phyloP scores from a whole-genome alignment of 352 stramenopile species.

The Pythium utonaiense region DNA sequence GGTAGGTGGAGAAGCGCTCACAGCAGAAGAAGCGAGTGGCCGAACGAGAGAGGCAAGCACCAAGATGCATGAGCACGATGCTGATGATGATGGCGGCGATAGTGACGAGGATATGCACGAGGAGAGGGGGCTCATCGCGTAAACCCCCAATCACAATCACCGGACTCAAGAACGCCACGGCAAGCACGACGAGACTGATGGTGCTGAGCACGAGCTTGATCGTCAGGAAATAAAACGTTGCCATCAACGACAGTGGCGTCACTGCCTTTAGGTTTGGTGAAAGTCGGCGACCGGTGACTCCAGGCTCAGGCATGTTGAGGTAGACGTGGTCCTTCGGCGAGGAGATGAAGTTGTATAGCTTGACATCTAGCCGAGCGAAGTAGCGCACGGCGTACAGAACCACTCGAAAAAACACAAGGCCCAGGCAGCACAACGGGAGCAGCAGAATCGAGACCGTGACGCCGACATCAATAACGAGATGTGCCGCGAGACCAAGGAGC shows the following conservation, averaged over 20 bases:
- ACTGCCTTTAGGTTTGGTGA: slow-evolving; percentile 45
- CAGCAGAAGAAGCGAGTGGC: slow-evolving; percentile 69
- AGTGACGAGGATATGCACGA: slow-evolving; percentile 14
- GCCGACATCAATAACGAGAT: slow-evolving; percentile 43
- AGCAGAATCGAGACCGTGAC: slow-evolving; percentile 36
- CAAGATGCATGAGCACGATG: slow-evolving; percentile 46
- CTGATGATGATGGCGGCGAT: slow-evolving; percentile 29
- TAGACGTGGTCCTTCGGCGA: slow-evolving; percentile 41
- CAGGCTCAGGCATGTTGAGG: slow-evolving; percentile 31
- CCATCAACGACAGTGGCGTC: slow-evolving; percentile 52
- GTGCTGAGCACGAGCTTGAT: slow-evolving; percentile 58
- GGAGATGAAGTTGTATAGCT: slow-evolving; percentile 61
- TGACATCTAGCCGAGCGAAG: slow-evolving; percentile 49
- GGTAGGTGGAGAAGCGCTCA: slow-evolving; percentile 52
- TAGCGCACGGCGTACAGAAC: slow-evolving; percentile 40
- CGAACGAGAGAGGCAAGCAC: slow-evolving; percentile 36
- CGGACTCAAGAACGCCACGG: slow-evolving; percentile 31
- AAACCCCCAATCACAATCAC: slow-evolving; percentile 18
- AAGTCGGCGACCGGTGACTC: slow-evolving; percentile 35
- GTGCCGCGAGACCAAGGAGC: slow-evolving; percentile 42
- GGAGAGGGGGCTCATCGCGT: not conserved
- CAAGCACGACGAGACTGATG: slow-evolving; percentile 33
- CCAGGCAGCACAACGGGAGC: slow-evolving; percentile 60
- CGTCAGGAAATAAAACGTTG: slow-evolving; percentile 54
- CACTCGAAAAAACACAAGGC: slow-evolving; percentile 56